Base-by-base conservation (phyloP, 768 basidiomycete genomes). In the Boletus insuetus region DNA sequence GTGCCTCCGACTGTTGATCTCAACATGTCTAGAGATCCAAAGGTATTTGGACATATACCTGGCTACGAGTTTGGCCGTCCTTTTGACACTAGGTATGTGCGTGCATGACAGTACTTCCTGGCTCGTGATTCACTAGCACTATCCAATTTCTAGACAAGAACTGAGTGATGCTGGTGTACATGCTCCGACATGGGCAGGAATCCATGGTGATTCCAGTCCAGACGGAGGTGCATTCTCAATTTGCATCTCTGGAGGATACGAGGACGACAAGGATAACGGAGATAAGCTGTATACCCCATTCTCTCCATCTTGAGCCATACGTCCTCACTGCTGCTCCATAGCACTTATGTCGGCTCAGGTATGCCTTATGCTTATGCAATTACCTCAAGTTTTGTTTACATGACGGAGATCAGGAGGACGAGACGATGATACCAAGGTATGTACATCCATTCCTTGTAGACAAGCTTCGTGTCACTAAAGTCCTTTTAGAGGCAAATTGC, bases 181-280 rank as follows among this genome's bases (percentile, higher is more conserved):
- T 53, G 67, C 58, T 9, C 70, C 54, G 11, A 49, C n/a, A 2
- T 64, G 69, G 46, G 73, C 68, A 19, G 77, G 77, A 3, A 79
- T 79, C 13, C 73, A 74, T 16, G 76, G 77, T 1, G 66, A 69
- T 26, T 11, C 65, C 3, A 26, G 1, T 9, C 58, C 38, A 17
- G 47, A 53, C 3, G 64, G 68, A 11, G 71, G 72, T 2, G 74
- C 76, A 9, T 77, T 64, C 49, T 79, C 77, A 11, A 69, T 79
- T 17, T 77, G 77, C 16, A 43, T 78, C 14, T 74, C 77, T 37
- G 69, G 61, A 12, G 74, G 75, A 8, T 78, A 78, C 39, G 72
- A 75, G 45, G 77, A 79, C 58, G 71, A 78, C 55, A 19, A 47
- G 2, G 77, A 78, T 29, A 1, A 41, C 0, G 77, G 77, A 31